Conservation (phyloP, 2,329 filamentous ascomycete genomes). For the Monosporascus sp. region DNA sequence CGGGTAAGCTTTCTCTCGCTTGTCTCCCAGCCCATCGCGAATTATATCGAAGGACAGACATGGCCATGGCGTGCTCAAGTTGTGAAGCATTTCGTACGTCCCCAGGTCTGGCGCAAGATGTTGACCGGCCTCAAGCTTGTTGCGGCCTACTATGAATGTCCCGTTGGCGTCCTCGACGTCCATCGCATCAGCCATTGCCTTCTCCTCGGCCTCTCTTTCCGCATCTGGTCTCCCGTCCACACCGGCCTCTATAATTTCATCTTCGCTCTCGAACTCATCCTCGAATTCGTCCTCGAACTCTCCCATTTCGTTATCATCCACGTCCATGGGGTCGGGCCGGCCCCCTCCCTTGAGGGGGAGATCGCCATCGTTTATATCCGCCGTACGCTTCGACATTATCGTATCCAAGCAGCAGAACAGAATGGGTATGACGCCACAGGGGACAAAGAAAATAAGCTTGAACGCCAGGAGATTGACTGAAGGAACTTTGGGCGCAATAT, state of each 20-base stretch:
- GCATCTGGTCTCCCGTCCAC: conserved; percentile 90
- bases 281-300: conserved; percentile 97
- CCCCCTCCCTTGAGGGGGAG: conserved; percentile 55
- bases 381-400: conserved; percentile 56
- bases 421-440: neutral
- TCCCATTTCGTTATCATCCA: conserved; percentile 60
- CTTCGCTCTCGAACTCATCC: conserved; percentile 80
- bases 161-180: conserved; percentile 69
- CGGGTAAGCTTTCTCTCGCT: conserved; percentile 80
- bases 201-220: conserved; percentile 86
- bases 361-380: conserved; percentile 42
- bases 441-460: neutral
- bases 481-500: neutral
- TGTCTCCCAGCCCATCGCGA: conserved; percentile 77
- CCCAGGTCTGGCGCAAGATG: conserved; percentile 84
- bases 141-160: conserved; percentile 92
- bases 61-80: conserved; percentile 89
- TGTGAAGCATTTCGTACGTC: conserved; percentile 98
- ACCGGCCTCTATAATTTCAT: conserved; percentile 90
- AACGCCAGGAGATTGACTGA: neutral
- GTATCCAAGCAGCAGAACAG: neutral
- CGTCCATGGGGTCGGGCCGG: conserved; percentile 60
- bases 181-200: conserved; percentile 69
- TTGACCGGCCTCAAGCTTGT: conserved; percentile 86
- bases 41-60: conserved; percentile 95